Evolutionary conservation across 768 basidiomycete genomes (phyloP).

Genomic region (Boletus reticuloceps): DNA sequence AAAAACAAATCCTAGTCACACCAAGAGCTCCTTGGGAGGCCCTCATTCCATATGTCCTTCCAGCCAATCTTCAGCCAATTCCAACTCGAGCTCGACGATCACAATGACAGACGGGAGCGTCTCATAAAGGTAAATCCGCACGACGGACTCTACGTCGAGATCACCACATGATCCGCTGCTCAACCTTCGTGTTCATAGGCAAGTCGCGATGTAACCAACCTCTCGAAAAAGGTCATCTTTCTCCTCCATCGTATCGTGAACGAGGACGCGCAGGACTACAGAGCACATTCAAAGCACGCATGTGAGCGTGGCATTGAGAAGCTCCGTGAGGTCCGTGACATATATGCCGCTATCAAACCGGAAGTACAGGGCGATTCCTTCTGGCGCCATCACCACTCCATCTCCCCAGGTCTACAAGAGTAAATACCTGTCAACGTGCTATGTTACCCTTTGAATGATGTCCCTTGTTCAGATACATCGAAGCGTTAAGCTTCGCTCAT

Average conservation of each 20-base stretch:
- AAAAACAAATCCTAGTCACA: too few species aligned
- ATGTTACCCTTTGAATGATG: conserved; percentile 14
- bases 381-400: conserved; percentile 73
- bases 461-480: conserved; percentile 62
- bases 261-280: conserved; percentile 34
- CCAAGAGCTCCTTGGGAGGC: too few species aligned
- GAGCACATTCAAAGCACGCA: conserved; percentile 40
- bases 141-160: conserved; percentile 6
- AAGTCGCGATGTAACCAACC: conserved; percentile 84
- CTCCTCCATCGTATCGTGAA: conserved; percentile 75
- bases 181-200: conserved; percentile 40
- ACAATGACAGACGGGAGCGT: conserved; percentile 85
- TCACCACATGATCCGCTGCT: background rate
- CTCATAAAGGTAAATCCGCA: conserved; percentile 73
- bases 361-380: conserved; percentile 69
- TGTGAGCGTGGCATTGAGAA: conserved; percentile 54
- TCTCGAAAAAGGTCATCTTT: conserved; percentile 94
- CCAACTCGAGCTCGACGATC: conserved; percentile 71
- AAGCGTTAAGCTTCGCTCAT: conserved; percentile 85
- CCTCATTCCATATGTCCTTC: conserved; percentile 4
- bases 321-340: conserved; percentile 59
- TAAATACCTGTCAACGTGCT: conserved; percentile 11
- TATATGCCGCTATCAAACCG: conserved; percentile 59
- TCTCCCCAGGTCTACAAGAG: conserved; percentile 87
- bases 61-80: conserved; percentile 52